Conservation (phyloP, 257 asterid genomes). For the Gentiana straminea region DNA sequence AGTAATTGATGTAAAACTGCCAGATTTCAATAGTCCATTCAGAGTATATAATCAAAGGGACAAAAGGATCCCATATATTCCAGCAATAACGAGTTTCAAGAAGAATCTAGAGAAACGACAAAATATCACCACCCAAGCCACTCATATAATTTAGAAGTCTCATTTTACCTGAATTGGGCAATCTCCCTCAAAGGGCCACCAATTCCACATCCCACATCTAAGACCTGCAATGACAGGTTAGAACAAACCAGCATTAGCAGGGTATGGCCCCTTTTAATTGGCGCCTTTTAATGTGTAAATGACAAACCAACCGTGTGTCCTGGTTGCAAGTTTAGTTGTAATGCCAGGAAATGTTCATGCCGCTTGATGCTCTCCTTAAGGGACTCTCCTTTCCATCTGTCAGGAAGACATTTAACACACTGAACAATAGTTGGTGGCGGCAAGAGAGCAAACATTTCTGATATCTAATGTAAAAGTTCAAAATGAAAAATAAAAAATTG, state of each 20-base stretch:
- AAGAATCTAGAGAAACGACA: constrained; percentile 1
- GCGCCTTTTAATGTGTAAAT: background rate
- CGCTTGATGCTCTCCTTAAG: constrained; percentile 87
- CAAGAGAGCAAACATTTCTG: background rate
- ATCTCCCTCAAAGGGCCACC: constrained; percentile 98
- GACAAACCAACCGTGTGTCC: constrained; percentile 64
- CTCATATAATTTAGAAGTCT: background rate
- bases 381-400: constrained; percentile 93
- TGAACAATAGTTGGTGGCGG: background rate
- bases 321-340: constrained; percentile 74
- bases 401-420: background rate
- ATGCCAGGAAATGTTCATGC: constrained; percentile 92
- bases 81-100: background rate
- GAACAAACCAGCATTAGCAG: background rate
- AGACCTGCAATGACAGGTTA: constrained; percentile 43
- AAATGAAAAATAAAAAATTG: background rate
- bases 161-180: constrained; percentile 69
- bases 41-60: background rate
- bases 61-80: no score
- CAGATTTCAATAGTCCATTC: constrained; percentile 14
- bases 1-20: constrained; percentile 77
- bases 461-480: background rate
- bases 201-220: constrained; percentile 98
- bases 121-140: no score
- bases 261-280: background rate